phyloP scores from a whole-genome alignment of 495 filamentous ascomycete genomes.

The Aspergillus sclerotiicarbonarius region DNA sequence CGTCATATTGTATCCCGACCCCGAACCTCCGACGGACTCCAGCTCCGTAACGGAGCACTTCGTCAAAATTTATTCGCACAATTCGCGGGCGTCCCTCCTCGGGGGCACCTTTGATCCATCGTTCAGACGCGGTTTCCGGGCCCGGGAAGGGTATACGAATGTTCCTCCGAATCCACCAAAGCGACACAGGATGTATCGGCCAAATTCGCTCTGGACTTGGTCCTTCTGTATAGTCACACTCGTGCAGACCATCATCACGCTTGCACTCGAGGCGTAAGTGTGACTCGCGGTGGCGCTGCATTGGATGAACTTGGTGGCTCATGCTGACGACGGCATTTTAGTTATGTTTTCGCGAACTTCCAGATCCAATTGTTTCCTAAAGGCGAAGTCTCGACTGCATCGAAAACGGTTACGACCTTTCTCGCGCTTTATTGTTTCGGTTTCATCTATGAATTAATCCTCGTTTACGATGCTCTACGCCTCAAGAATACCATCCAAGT shows the following conservation, averaged over 20 bases:
- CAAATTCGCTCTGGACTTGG: conserved; percentile 85
- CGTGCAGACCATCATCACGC: conserved; percentile 72
- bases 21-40: conserved; percentile 26
- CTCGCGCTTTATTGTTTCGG: conserved; percentile 96
- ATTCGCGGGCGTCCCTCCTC: conserved; percentile 62
- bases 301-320: not conserved
- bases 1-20: conserved; percentile 39
- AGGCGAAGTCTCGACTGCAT: conserved; percentile 36
- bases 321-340: conserved; percentile 19
- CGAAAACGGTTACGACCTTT: conserved; percentile 80
- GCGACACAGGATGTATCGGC: conserved; percentile 59
- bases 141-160: conserved; percentile 54
- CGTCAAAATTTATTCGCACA: conserved; percentile 61
- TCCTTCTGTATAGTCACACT: conserved; percentile 71
- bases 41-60: conserved; percentile 47
- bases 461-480: conserved; percentile 90
- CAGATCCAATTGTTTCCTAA: conserved; percentile 65
- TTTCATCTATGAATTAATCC: conserved; percentile 83
- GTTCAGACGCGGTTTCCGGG: conserved; percentile 52
- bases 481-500: conserved; percentile 98
- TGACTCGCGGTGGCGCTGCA: not conserved
- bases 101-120: conserved; percentile 57
- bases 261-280: conserved; percentile 84
- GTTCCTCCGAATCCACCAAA: conserved; percentile 20
- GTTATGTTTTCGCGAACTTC: conserved; percentile 51